Conservation (phyloP, 495 filamentous ascomycete species). For the Halenospora varia region DNA sequence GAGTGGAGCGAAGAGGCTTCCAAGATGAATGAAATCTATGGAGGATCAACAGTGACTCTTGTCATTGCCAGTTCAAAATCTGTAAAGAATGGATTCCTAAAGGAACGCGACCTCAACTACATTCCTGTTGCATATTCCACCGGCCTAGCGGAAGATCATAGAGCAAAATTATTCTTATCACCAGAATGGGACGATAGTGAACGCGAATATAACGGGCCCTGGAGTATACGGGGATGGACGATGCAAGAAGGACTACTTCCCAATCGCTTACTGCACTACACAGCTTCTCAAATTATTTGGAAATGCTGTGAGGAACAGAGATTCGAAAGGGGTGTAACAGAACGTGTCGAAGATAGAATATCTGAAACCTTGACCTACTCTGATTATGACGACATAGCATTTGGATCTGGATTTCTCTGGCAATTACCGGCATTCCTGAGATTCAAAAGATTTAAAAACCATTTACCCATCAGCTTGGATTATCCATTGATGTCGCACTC, state of each 20-base stretch:
- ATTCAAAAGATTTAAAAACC: slow-evolving; percentile 15
- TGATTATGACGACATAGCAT: slow-evolving; percentile 13
- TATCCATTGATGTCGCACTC: slow-evolving; percentile 15
- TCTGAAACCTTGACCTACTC: slow-evolving; percentile 13
- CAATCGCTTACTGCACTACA: slow-evolving; percentile 21
- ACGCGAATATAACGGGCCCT: slow-evolving; percentile 13
- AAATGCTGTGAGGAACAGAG: slow-evolving; percentile 14
- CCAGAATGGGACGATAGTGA: slow-evolving; percentile 16
- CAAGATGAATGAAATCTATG: slow-evolving; percentile 29
- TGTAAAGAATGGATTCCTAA: slow-evolving; percentile 17
- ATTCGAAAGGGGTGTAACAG: slow-evolving; percentile 22
- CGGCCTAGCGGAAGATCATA: slow-evolving; percentile 11
- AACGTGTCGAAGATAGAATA: slow-evolving; percentile 15
- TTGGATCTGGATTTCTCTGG: slow-evolving; percentile 16
- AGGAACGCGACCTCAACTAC: slow-evolving; percentile 11
- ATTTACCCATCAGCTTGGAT: slow-evolving; percentile 16
- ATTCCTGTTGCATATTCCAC: slow-evolving; percentile 11
- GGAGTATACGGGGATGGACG: slow-evolving; percentile 24
- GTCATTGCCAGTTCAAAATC: slow-evolving; percentile 16
- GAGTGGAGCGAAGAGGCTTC: slow-evolving; percentile 26
- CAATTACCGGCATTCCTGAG: slow-evolving; percentile 12
- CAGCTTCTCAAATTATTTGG: slow-evolving; percentile 23
- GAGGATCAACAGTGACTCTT: slow-evolving; percentile 27
- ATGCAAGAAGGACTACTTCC: slow-evolving; percentile 27
- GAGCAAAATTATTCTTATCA: slow-evolving; percentile 15